Conservation (phyloP, 139 green algal species). For the Chlamydomonas incerta region DNA sequence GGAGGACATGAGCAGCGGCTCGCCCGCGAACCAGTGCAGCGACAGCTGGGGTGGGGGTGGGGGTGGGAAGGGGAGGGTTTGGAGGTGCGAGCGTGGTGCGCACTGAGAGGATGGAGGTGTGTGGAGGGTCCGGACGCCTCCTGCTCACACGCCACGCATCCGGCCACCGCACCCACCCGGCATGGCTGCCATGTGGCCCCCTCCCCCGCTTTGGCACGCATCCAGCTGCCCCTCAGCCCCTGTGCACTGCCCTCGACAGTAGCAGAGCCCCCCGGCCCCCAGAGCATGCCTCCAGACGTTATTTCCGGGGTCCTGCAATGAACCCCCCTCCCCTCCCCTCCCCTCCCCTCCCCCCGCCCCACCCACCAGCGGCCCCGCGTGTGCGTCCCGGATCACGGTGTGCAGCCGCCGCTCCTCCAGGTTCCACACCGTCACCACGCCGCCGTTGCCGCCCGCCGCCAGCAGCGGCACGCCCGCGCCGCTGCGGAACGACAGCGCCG, state of each 20-base stretch:
- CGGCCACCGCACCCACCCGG: no score
- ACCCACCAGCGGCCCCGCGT: constrained; percentile 74
- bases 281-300: no score
- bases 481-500: constrained; percentile 52
- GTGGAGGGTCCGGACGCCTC: background rate
- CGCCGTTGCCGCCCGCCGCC: constrained; percentile 84
- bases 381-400: constrained; percentile 81
- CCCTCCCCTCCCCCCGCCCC: background rate
- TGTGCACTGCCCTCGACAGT: no score
- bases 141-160: no score
- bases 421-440: constrained; percentile 93
- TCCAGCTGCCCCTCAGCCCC: no score
- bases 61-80: background rate
- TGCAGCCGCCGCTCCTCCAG: constrained; percentile 87
- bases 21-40: constrained; percentile 80
- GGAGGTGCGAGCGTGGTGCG: background rate
- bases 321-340: no score
- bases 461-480: constrained; percentile 81
- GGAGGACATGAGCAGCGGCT: constrained; percentile 90
- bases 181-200: no score
- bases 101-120: background rate
- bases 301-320: background rate
- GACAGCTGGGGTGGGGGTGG: constrained; percentile 46
- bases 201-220: no score
- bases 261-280: no score